Evolutionary conservation across 2,329 filamentous ascomycete genomes (phyloP).

Genomic region (Colletotrichum tropicicola): DNA sequence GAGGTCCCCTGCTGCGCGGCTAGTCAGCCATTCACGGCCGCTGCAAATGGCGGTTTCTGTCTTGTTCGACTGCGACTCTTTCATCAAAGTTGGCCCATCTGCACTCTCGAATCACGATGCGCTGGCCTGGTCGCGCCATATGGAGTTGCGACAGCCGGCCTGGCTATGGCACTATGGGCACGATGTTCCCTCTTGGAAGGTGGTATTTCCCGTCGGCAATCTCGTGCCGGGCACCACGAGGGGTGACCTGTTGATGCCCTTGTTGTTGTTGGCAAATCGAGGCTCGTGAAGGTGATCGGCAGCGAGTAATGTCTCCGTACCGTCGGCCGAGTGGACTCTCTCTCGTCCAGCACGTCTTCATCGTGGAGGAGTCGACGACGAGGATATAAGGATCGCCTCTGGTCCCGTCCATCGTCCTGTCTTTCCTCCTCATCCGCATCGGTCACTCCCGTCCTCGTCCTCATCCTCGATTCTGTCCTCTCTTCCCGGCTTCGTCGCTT

Average conservation of each 20-base stretch:
- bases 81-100: conserved; percentile 1
- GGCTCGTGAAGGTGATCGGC: background rate
- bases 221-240: conserved; percentile 15
- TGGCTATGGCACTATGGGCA: conserved; percentile 10
- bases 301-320: background rate
- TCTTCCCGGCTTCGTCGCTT: background rate
- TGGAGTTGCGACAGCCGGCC: conserved; percentile 11
- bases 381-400: conserved; percentile 21
- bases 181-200: conserved; percentile 29
- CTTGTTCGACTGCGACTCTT: background rate
- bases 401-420: background rate
- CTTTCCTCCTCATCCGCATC: conserved; percentile 8
- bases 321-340: background rate
- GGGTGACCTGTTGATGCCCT: background rate
- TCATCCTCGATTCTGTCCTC: background rate
- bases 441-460: background rate
- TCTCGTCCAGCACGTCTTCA: background rate
- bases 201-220: conserved; percentile 23
- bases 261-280: background rate
- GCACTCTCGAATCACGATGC: conserved; percentile 12
- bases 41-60: background rate
- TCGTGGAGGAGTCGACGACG: background rate
- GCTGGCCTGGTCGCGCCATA: background rate
- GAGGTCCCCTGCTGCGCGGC: background rate
- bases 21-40: background rate